phyloP scores from a whole-genome alignment of 1,284 basidiomycete genomes.

The Naganishia liquefaciens region DNA sequence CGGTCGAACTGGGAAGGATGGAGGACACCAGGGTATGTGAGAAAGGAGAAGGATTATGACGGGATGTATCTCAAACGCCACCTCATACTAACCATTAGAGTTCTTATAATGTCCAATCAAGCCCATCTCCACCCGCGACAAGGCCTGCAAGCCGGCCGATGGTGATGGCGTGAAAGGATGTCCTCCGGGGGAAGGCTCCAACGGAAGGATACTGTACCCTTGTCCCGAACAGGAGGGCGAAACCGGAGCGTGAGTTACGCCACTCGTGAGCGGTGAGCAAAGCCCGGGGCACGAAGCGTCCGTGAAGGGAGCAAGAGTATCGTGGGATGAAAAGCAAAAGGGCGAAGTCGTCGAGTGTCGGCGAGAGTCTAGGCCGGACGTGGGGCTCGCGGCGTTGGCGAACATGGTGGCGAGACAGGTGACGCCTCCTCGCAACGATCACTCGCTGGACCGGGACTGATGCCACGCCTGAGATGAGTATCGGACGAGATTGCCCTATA shows the following conservation, averaged over 20 bases:
- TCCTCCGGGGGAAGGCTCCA: slow-evolving; percentile 8
- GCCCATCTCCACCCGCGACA: background rate
- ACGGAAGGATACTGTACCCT: slow-evolving; percentile 4
- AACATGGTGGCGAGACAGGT: slow-evolving; percentile 1
- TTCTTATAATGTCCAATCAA: background rate
- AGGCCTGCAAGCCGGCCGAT: background rate
- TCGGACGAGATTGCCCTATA: background rate
- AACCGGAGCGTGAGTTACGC: background rate
- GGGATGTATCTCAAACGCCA: too few species aligned
- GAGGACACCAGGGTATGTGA: background rate
- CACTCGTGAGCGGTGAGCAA: background rate
- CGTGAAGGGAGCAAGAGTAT: background rate
- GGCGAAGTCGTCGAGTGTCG: background rate
- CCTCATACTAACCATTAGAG: background rate
- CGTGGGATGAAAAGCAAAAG: background rate
- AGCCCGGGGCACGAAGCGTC: background rate
- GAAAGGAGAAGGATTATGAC: background rate
- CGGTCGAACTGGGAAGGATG: background rate
- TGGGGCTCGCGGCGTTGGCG: background rate
- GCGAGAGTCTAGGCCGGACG: background rate
- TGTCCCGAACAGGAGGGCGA: background rate
- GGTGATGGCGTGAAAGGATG: slow-evolving; percentile 20
- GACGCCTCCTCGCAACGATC: background rate
- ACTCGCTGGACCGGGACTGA: background rate
- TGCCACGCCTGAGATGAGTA: background rate